Evolutionary conservation across 257 asterid species (phyloP).

Genomic region (Cordia subcordata): DNA sequence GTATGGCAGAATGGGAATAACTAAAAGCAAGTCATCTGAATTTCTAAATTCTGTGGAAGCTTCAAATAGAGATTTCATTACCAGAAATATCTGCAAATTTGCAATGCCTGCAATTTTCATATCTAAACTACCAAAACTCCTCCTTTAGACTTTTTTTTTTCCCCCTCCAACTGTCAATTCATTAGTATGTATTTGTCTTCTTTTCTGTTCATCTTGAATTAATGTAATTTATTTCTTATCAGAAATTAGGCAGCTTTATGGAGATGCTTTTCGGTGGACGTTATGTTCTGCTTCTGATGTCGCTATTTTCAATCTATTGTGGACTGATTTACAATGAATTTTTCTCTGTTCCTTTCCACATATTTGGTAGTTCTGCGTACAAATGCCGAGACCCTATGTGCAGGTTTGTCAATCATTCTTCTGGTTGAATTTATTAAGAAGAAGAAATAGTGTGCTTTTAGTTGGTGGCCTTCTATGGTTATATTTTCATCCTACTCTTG

Average conservation of each 20-base stretch:
- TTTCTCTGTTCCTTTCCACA: slow-evolving; percentile 95
- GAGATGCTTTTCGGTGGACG: slow-evolving; percentile 99
- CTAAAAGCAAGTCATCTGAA: no score
- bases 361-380: slow-evolving; percentile 93
- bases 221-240: slow-evolving; percentile 31
- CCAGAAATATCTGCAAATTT: no score
- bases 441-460: background rate
- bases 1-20: no score
- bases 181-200: background rate
- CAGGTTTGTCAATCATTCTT: slow-evolving; percentile 49
- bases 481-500: no score
- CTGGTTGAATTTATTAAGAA: background rate
- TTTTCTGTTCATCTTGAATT: slow-evolving; percentile 12
- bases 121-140: no score
- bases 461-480: slow-evolving; percentile 2
- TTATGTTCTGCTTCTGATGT: slow-evolving; percentile 87
- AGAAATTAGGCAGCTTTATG: slow-evolving; percentile 99
- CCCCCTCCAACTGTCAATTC: no score
- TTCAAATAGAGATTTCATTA: no score
- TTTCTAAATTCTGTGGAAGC: no score
- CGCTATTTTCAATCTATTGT: slow-evolving; percentile 90
- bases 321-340: slow-evolving; percentile 97
- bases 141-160: no score
- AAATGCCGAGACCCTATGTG: slow-evolving; percentile 85
- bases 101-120: no score